A percentile compares a stretch with the other conserved stretches of the same genome.
phyloP scores from a whole-genome alignment of 352 stramenopile genomes.

The Elongisporangium prolatum region DNA sequence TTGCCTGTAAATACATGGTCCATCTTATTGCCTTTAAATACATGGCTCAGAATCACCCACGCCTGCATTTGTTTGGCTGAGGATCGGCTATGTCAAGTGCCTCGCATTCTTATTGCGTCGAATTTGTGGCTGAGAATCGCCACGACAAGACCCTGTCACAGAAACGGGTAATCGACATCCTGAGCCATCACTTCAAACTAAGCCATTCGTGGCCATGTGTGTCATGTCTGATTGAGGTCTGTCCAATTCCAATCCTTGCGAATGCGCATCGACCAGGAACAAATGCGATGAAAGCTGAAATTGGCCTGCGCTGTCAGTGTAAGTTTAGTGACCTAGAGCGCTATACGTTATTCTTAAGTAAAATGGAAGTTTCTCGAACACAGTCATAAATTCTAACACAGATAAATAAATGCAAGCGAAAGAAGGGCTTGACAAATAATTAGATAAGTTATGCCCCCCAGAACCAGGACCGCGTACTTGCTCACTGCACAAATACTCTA shows the following conservation, averaged over 20 bases:
- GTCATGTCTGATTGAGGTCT: not conserved
- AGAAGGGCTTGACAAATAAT: conserved; percentile 1
- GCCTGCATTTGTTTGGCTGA: not conserved
- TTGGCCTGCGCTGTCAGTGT: not conserved
- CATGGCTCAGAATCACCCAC: not conserved
- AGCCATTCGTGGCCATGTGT: not conserved
- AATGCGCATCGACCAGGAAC: not conserved
- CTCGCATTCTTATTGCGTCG: not conserved
- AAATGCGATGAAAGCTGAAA: not conserved
- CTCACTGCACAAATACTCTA: conserved; percentile 3
- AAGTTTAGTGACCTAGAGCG: not conserved
- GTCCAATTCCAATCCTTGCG: not conserved
- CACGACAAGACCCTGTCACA: not conserved
- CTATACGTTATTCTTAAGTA: not conserved
- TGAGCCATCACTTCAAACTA: conserved; percentile 2
- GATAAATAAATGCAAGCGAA: not conserved
- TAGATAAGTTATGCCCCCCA: not conserved
- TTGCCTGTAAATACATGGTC: not conserved
- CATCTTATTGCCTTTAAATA: not conserved
- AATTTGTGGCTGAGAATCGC: conserved; percentile 1
- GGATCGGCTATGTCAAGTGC: not conserved
- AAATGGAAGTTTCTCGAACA: conserved; percentile 1
- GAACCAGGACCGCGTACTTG: not conserved
- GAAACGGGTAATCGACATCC: not conserved
- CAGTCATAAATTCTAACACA: conserved; percentile 2